These are phyloP conservation scores for Paecilomyces niveus DNA, from an alignment of 2,329 filamentous ascomycete genomes.

Conservation along the genomic window DNA sequence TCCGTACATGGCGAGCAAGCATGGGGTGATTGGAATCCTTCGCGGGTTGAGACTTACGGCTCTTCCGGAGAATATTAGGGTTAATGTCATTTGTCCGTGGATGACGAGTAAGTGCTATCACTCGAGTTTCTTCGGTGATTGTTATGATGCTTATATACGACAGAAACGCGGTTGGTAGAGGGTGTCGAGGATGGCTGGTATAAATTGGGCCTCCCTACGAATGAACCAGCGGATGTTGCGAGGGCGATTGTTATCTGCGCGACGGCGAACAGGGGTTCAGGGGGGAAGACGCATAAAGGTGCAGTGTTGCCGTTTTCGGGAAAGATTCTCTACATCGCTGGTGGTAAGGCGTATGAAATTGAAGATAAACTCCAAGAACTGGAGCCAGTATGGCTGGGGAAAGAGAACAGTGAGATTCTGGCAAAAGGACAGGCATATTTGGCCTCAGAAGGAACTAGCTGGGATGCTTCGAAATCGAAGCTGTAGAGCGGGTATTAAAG, in stretches of 20 bases:
- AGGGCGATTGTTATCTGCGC: conserved; percentile 13
- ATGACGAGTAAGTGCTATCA: conserved; percentile 7
- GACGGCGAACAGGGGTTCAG: conserved; percentile 11
- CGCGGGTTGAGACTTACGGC: conserved; percentile 12
- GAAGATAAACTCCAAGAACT: conserved; percentile 15
- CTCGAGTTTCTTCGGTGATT: neutral
- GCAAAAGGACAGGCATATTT: conserved; percentile 6
- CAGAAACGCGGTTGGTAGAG: conserved; percentile 11
- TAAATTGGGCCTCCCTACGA: conserved; percentile 13
- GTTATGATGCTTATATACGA: neutral
- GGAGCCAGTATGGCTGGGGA: conserved; percentile 20
- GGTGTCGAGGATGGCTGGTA: conserved; percentile 15
- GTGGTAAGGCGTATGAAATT: conserved; percentile 17
- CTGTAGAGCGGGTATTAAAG: neutral
- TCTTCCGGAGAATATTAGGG: conserved; percentile 3
- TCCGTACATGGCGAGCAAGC: conserved; percentile 17
- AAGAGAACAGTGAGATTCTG: conserved; percentile 22
- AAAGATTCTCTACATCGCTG: conserved; percentile 16
- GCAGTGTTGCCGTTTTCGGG: conserved; percentile 13
- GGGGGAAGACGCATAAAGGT: conserved; percentile 5
- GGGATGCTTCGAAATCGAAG: conserved; percentile 2
- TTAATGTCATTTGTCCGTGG: conserved; percentile 12
- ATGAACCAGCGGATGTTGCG: conserved; percentile 15
- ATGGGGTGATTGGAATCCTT: conserved; percentile 18
- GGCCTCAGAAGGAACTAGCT: conserved; percentile 3